Evolutionary conservation across 306 rosid genomes (phyloP), one percentile per base, ranked within the genome.

Genomic region (Sechiopsis laciniata): DNA sequence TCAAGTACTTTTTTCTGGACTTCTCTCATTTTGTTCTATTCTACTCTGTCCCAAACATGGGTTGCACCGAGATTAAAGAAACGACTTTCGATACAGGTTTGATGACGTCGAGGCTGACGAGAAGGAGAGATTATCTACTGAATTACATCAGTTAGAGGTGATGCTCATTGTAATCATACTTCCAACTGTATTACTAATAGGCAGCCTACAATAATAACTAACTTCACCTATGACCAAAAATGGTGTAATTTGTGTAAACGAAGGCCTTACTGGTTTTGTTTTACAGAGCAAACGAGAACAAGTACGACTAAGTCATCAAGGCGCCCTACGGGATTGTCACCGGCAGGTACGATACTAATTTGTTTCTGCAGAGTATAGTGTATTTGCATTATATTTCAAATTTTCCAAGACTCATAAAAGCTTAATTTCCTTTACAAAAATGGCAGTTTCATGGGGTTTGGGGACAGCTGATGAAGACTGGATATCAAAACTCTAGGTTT

Each of bases 401-500:
- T 1, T 8, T 45, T 5, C 6, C 17, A 19, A 42, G 32, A 19
- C 15, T 15, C 70, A 22, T 9, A 14, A 12, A 59, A 46, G 7
- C 7, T 58, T 42, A 4, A 56, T 55, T 73, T 8, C 6, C 2
- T 35, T 2, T 32, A 72, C 59, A 66, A 78, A 54, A 20, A 61
- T 72, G 80, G 64, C 84, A 91, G 99, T 91, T 89, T 82, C 99
- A 95, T 50, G 74, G 84, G 78, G 87, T 87, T 54, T 95, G 99
- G 99, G 99, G 99, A 19, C 99, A 95, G 68, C 99, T 95, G 59
- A 88, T 95, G 97, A 95, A 91, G 85, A 91, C 99, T 53, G 99
- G 99, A 66, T 91, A 84, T 81, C 97, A 95, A 86, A 95, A 91
- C 84, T 95, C 99, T 53, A 94, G 96, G 72, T 95, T 95, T 79